Evolutionary conservation across 352 stramenopile species (phyloP).

Genomic region (Detonula confervacea): DNA sequence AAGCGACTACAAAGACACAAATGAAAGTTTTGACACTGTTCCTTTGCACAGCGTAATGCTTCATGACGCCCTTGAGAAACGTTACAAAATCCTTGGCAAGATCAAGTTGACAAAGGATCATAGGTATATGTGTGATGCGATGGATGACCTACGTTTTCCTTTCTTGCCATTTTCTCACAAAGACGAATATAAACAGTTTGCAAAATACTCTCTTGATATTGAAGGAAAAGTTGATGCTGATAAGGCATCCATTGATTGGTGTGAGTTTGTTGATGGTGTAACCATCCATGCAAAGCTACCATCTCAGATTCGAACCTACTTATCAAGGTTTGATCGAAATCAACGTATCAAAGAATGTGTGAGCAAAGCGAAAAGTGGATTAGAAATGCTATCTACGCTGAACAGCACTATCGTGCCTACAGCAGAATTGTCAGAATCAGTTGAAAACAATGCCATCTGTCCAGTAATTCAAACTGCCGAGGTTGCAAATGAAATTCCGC

Average conservation of each 20-base stretch:
- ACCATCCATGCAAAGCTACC: conserved; percentile 52
- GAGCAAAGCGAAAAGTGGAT: conserved; percentile 3
- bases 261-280: conserved; percentile 55
- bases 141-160: conserved; percentile 27
- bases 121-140: conserved; percentile 41
- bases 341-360: conserved; percentile 20
- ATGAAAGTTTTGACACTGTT: not conserved
- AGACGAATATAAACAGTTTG: conserved; percentile 36
- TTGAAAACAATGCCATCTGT: too few species aligned
- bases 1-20: not conserved
- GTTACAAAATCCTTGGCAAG: conserved; percentile 4
- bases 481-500: too few species aligned
- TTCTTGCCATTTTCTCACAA: conserved; percentile 35
- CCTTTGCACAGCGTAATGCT: not conserved
- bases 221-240: conserved; percentile 16
- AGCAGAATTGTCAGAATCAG: too few species aligned
- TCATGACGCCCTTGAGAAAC: not conserved
- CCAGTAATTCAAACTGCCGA: too few species aligned
- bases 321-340: conserved; percentile 25
- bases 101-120: conserved; percentile 58
- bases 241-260: conserved; percentile 29
- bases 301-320: conserved; percentile 34
- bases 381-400: conserved; percentile 20
- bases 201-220: conserved; percentile 23
- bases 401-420: conserved; percentile 1